Base-by-base conservation (phyloP, 2,329 filamentous ascomycete species). In the Calycina herbarum region DNA sequence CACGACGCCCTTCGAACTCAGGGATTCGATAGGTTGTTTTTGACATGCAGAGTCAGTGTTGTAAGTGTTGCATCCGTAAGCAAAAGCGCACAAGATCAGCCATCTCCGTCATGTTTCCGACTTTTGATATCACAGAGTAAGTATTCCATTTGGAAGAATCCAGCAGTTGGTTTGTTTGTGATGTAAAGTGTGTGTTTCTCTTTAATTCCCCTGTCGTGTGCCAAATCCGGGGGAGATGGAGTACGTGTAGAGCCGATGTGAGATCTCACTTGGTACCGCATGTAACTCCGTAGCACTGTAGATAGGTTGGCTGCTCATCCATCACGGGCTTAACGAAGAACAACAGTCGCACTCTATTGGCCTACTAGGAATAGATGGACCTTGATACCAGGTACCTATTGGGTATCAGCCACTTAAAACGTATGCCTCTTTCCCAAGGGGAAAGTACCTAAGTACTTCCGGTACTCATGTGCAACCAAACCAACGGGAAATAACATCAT, bases 71-170 rank as follows among this genome's bases (percentile, higher is more conserved):
- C 48, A 54, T 27, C 48, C 48, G 48, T 54, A 13, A 54, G 48
- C 65, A 65, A 61, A 24, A 54, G 48, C 10, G 10, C 48, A 54
- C 63, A 62, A n/a, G 27, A 59, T 66, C 67, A 69, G 67, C 67
- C 65, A 64, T 66, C 65, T 66, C 65, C 64, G 67, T 66, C 65
- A 67, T 57, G 27, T 61, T 24, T 60, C 45, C 59, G 59, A 42
- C 56, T 31, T 57, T 51, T 61, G 15, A 54, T 54, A 63, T 64
- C 60, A 64, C 24, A 62, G 56, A 61, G 54, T 57, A 59, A 13
- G 4, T 54, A 42, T 35, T 20, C 13, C 15, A 54, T 54, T 27
- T 20, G 48, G 48, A 54, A 54, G 20, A 27, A 11, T 54, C 48
- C 48, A 29, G 20, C 48, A 54, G 20, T 54, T 54, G 48, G 48